phyloP scores from a whole-genome alignment of 768 basidiomycete species.

The Sistotremastrum suecicum region DNA sequence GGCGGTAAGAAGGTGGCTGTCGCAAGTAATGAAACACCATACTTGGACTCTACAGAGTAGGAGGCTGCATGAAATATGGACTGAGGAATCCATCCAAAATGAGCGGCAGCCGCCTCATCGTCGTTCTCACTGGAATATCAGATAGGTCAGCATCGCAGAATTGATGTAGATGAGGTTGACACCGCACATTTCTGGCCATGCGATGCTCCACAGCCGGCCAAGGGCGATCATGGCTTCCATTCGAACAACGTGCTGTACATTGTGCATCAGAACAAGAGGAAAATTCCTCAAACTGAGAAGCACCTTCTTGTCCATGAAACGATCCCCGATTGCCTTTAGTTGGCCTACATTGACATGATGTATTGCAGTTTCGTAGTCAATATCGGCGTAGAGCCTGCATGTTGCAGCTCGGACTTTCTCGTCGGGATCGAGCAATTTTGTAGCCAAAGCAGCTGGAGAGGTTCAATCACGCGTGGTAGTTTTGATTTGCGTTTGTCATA shows the following conservation, averaged over 20 bases:
- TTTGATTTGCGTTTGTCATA: constrained; percentile 17
- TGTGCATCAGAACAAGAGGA: neutral
- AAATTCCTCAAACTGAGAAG: neutral
- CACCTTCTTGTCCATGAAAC: constrained; percentile 82
- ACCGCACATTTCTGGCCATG: constrained; percentile 75
- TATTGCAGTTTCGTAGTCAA: constrained; percentile 84
- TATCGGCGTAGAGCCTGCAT: constrained; percentile 63
- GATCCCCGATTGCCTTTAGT: constrained; percentile 48
- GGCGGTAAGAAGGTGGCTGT: too few species aligned
- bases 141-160: neutral
- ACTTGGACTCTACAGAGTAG: constrained; percentile 48
- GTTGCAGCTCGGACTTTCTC: constrained; percentile 81
- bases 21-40: constrained; percentile 6
- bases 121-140: constrained; percentile 51
- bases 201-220: constrained; percentile 65
- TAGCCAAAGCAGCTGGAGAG: constrained; percentile 35
- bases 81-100: constrained; percentile 91
- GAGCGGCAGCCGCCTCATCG: constrained; percentile 52
- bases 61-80: constrained; percentile 44
- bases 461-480: neutral
- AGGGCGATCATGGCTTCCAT: constrained; percentile 64
- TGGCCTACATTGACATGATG: constrained; percentile 62
- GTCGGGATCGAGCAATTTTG: constrained; percentile 75
- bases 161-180: constrained; percentile 15
- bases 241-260: constrained; percentile 43